Conservation (phyloP, 2,329 filamentous ascomycete genomes). For the Paracoccidioides brasiliensis region DNA sequence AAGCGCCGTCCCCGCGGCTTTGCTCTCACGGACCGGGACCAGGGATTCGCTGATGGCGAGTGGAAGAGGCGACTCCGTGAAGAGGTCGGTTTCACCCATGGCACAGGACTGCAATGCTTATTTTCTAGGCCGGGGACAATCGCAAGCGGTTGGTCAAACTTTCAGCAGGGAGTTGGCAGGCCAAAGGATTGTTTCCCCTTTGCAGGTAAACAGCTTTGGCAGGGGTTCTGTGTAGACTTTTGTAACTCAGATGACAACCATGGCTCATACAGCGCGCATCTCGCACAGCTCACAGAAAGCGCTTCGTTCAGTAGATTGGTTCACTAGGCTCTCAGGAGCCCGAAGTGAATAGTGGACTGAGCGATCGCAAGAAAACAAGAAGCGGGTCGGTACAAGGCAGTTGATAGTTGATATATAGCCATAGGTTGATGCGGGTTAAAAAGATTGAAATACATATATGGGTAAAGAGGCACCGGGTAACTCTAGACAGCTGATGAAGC, state of each 20-base stretch:
- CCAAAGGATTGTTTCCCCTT: neutral
- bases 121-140: neutral
- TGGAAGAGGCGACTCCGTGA: neutral
- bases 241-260: neutral
- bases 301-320: neutral
- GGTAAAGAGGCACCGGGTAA: too few species aligned
- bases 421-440: too few species aligned
- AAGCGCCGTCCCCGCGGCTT: conserved; percentile 38
- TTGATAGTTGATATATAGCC: too few species aligned
- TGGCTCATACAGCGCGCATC: neutral
- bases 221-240: neutral
- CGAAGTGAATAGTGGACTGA: too few species aligned
- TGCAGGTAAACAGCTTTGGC: neutral
- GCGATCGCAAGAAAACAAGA: too few species aligned
- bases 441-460: too few species aligned
- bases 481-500: too few species aligned
- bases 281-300: neutral
- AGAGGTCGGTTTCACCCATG: neutral
- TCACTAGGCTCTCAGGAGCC: too few species aligned
- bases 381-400: too few species aligned
- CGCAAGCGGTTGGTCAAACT: neutral
- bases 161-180: too few species aligned
- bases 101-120: neutral
- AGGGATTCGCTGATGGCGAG: conserved; percentile 39
- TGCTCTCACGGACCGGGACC: conserved; percentile 40